phyloP scores from a whole-genome alignment of 179 eudicot genomes.

The Silene vulgaris region DNA sequence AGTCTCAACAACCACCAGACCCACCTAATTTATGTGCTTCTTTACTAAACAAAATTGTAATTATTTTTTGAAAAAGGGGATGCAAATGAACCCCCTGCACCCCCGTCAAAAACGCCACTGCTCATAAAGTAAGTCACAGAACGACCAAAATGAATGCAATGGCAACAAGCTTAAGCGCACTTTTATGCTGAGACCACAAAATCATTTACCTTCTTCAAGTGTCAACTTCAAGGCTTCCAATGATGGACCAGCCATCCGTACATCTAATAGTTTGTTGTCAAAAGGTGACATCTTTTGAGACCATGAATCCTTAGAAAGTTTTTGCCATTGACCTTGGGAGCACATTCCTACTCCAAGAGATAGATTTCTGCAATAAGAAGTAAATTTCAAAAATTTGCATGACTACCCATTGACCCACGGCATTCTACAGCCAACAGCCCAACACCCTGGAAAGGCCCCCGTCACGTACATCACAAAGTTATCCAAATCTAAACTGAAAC shows the following conservation, averaged over 20 bases:
- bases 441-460: neutral
- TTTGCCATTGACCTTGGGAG: constrained; percentile 71
- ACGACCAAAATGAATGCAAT: neutral
- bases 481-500: constrained; percentile 3
- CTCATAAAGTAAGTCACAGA: constrained; percentile 3
- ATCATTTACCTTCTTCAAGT: constrained; percentile 58
- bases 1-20: too few species aligned
- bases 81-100: too few species aligned
- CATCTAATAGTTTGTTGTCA: constrained; percentile 71
- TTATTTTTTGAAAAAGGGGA: too few species aligned
- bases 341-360: constrained; percentile 89
- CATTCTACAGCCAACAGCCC: neutral
- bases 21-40: too few species aligned
- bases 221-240: constrained; percentile 46
- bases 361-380: constrained; percentile 45
- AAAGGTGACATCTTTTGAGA: constrained; percentile 78
- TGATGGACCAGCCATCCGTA: constrained; percentile 49
- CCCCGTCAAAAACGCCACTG: too few species aligned
- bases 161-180: constrained; percentile 10
- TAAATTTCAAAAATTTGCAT: neutral
- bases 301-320: constrained; percentile 62
- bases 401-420: neutral
- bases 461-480: neutral
- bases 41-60: too few species aligned
- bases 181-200: constrained; percentile 7